A percentile compares a stretch with the other conserved stretches of the same genome.
These are phyloP conservation scores for Calamus simplicifolius DNA, from an alignment of 176 grass and related monocot species.

Conservation along the genomic window DNA sequence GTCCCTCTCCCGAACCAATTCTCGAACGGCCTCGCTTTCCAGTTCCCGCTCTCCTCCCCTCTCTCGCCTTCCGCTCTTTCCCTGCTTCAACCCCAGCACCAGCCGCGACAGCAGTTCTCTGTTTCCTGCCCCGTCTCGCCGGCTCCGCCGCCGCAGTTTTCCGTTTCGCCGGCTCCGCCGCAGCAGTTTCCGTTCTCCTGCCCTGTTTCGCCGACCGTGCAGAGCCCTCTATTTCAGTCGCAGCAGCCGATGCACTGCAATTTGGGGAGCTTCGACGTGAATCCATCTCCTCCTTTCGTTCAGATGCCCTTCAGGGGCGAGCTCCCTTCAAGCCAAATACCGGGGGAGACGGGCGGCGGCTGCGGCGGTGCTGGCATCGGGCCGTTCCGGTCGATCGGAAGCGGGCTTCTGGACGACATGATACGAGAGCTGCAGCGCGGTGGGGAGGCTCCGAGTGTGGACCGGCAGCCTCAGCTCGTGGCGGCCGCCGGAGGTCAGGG, in stretches of 20 bases:
- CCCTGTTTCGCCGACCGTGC: slow-evolving; percentile 30
- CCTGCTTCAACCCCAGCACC: too few relatives aligned
- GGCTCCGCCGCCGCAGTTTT: too few relatives aligned
- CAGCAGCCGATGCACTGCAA: slow-evolving; percentile 18
- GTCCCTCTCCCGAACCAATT: too few relatives aligned
- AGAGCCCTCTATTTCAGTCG: neutral
- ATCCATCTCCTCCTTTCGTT: slow-evolving; percentile 15
- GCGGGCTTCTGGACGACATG: slow-evolving; percentile 34
- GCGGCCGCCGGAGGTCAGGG: neutral
- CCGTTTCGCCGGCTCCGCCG: slow-evolving; percentile 12
- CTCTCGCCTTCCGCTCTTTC: too few relatives aligned
- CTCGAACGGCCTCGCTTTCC: slow-evolving; percentile 5
- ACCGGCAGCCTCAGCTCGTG: neutral
- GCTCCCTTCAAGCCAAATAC: slow-evolving; percentile 73
- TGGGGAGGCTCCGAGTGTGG: slow-evolving; percentile 20
- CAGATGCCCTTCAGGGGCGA: slow-evolving; percentile 14
- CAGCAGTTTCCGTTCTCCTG: too few relatives aligned
- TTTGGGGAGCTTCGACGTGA: slow-evolving; percentile 15
- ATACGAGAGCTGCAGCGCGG: slow-evolving; percentile 38
- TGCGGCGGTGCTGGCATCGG: neutral
- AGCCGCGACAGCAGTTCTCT: too few relatives aligned
- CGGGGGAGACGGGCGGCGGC: neutral
- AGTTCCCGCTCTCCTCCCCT: slow-evolving; percentile 34
- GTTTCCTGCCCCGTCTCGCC: slow-evolving; percentile 3
- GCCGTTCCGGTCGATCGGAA: neutral